Conservation (phyloP, 306 rosid species). For the Gillenia trifoliata region DNA sequence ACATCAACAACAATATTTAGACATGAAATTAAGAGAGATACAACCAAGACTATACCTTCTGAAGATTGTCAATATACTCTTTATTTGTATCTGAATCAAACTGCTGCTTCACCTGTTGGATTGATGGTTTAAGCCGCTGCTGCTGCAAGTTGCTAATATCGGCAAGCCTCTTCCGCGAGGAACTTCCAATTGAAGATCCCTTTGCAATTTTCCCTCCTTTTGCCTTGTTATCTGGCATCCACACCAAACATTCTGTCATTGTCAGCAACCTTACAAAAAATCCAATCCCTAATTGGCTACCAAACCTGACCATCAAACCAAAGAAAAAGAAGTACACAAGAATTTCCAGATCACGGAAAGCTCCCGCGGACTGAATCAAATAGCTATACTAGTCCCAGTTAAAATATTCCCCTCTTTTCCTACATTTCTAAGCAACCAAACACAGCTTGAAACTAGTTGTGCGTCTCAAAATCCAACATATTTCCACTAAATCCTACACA, state of each 20-base stretch:
- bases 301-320: background rate
- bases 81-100: conserved; percentile 23
- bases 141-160: conserved; percentile 66
- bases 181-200: conserved; percentile 33
- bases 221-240: conserved; percentile 34
- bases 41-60: conserved; percentile 33
- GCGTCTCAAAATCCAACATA: background rate
- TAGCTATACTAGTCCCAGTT: background rate
- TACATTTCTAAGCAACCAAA: background rate
- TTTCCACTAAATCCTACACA: background rate
- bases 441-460: background rate
- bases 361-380: background rate
- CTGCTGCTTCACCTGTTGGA: conserved; percentile 30
- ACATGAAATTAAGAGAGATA: background rate
- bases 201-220: conserved; percentile 31
- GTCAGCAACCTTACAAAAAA: background rate
- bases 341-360: background rate
- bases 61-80: conserved; percentile 41
- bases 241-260: conserved; percentile 12
- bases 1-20: background rate
- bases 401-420: background rate
- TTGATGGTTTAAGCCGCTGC: conserved; percentile 12
- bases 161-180: conserved; percentile 49
- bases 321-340: background rate
- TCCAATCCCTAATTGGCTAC: conserved; percentile 2